phyloP scores from a whole-genome alignment of 2,329 filamentous ascomycete species.

The Colletotrichum tanaceti region DNA sequence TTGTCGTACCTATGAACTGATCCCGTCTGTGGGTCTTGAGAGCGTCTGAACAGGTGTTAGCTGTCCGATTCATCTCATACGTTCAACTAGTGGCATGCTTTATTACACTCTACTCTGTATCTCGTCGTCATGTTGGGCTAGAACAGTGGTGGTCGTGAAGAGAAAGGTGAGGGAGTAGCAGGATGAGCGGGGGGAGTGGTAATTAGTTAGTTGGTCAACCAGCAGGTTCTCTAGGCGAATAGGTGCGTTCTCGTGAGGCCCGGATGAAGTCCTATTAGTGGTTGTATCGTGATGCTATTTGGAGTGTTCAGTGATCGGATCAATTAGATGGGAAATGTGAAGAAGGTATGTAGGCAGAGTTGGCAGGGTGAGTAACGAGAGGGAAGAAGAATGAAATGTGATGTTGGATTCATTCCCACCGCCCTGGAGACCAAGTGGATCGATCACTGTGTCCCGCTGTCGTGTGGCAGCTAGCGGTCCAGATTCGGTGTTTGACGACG shows the following conservation, averaged over 20 bases:
- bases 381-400: conserved; percentile 16
- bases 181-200: conserved; percentile 4
- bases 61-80: conserved; percentile 11
- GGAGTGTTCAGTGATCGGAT: not conserved
- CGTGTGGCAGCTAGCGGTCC: conserved; percentile 3
- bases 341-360: conserved; percentile 12
- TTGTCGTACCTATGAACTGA: conserved; percentile 78
- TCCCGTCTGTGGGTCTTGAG: conserved; percentile 89
- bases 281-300: not conserved
- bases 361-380: not conserved
- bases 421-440: conserved; percentile 7
- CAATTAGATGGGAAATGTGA: not conserved
- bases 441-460: not conserved
- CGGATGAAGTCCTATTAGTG: not conserved
- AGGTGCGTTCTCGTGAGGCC: not conserved
- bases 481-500: conserved; percentile 13
- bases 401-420: conserved; percentile 38
- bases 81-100: not conserved
- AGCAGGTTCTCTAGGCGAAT: not conserved
- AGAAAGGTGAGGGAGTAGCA: not conserved
- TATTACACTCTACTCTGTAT: conserved; percentile 80
- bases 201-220: not conserved
- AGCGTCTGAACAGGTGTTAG: conserved; percentile 58
- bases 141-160: not conserved
- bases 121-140: conserved; percentile 66